Percentiles rank a stretch among this genome's conserved stretches.
Conservation (phyloP, 768 basidiomycete genomes). For the Kondoa malvinella region DNA sequence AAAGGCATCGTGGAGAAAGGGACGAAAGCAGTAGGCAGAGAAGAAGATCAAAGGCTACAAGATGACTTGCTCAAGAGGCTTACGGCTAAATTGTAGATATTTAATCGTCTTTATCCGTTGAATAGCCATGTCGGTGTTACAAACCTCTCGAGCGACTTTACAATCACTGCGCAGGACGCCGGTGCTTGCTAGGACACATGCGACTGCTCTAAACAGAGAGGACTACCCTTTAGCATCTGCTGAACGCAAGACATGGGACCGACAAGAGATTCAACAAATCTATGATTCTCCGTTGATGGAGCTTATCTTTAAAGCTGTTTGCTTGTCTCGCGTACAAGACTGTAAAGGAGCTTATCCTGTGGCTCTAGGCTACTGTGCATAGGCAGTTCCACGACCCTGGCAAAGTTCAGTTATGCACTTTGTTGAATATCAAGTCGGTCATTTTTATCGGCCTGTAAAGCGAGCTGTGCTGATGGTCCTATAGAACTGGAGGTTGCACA, state of each 20-base stretch:
- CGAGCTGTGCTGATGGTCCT: background rate
- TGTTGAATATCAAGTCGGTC: slow-evolving; percentile 97
- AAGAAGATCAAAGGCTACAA: background rate
- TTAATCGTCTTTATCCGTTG: no score
- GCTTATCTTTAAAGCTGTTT: slow-evolving; percentile 63
- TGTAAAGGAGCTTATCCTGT: background rate
- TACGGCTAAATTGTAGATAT: background rate
- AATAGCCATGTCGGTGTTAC: no score
- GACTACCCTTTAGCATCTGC: background rate
- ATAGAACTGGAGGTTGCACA: slow-evolving; percentile 24
- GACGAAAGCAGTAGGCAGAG: background rate
- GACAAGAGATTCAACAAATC: slow-evolving; percentile 62
- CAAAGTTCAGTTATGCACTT: slow-evolving; percentile 86
- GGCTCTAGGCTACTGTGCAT: slow-evolving; percentile 45
- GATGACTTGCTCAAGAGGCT: background rate
- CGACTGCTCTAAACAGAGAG: background rate
- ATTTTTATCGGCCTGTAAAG: slow-evolving; percentile 23
- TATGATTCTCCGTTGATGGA: slow-evolving; percentile 75
- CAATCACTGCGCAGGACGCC: no score
- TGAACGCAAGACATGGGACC: slow-evolving; percentile 40
- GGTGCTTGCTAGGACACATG: no score
- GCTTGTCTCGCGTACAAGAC: slow-evolving; percentile 16
- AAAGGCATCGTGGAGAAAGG: background rate
- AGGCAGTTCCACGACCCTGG: slow-evolving; percentile 67
- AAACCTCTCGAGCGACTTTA: no score